phyloP scores from a whole-genome alignment of 164 flowering plant genomes.

The Pachysandra terminalis region DNA sequence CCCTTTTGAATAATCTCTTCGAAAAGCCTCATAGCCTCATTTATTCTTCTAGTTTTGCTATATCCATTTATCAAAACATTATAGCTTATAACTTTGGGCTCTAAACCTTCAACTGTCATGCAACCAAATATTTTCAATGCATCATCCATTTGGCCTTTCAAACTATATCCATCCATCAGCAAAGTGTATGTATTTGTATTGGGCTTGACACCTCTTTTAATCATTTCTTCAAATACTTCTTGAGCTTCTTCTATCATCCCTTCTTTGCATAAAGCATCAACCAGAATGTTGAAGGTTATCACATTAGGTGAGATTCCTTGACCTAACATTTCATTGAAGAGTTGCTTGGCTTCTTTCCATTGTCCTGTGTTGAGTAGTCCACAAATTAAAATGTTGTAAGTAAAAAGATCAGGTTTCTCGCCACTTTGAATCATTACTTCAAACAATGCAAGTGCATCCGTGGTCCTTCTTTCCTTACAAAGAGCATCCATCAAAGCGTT shows the following conservation, averaged over 20 bases:
- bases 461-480: too few species aligned
- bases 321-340: not conserved
- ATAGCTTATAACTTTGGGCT: slow-evolving; percentile 1
- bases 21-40: not conserved
- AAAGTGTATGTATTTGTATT: not conserved
- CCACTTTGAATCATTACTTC: too few species aligned
- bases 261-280: not conserved
- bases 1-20: not conserved
- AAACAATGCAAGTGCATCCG: too few species aligned
- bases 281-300: not conserved
- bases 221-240: not conserved
- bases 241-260: not conserved
- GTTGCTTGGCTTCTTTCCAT: not conserved
- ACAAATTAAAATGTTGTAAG: not conserved
- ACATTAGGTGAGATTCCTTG: not conserved
- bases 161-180: slow-evolving; percentile 1
- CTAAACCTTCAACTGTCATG: slow-evolving; percentile 9
- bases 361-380: not conserved
- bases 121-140: not conserved
- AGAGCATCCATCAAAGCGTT: too few species aligned
- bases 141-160: not conserved
- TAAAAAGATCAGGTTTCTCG: too few species aligned
- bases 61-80: slow-evolving; percentile 10
- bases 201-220: not conserved
- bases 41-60: slow-evolving; percentile 1